These are phyloP conservation scores for Cercospora brassicicola DNA, from an alignment of 2,329 filamentous ascomycete species.

Conservation along the genomic window DNA sequence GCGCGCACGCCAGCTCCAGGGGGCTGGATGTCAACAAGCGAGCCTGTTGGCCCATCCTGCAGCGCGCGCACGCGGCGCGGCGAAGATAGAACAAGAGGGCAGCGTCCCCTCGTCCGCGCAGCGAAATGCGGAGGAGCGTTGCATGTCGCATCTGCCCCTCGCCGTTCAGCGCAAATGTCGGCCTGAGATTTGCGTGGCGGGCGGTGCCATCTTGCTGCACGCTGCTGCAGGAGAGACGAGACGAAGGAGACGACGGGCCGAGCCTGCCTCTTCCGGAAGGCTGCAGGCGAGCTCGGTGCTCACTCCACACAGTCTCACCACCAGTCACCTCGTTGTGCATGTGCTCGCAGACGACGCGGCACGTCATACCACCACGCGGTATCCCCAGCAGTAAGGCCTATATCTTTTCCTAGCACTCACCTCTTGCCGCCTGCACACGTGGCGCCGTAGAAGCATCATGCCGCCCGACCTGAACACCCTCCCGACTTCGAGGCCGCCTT, in stretches of 20 bases:
- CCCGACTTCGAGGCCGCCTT: slow-evolving; percentile 36
- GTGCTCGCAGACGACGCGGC: background rate
- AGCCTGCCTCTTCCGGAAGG: background rate
- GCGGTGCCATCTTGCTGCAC: background rate
- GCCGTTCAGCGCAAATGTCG: background rate
- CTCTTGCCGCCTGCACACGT: background rate
- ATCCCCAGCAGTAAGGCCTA: slow-evolving; percentile 7
- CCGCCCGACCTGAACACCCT: slow-evolving; percentile 62
- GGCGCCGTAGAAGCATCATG: slow-evolving; percentile 40
- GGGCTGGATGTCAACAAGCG: background rate
- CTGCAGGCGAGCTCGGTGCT: background rate
- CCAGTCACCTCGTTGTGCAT: background rate
- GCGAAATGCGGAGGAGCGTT: background rate
- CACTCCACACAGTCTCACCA: background rate
- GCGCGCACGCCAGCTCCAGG: background rate
- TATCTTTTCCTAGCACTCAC: background rate
- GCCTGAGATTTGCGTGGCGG: background rate
- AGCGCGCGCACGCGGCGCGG: background rate
- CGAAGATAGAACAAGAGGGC: background rate
- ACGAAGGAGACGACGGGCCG: background rate
- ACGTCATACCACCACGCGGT: slow-evolving; percentile 8
- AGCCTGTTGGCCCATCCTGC: background rate
- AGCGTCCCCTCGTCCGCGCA: background rate
- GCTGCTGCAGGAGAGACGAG: background rate
- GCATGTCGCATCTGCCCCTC: background rate